Evolutionary conservation across 2,329 filamentous ascomycete genomes (phyloP), one percentile per base, ranked within the genome.

Genomic region (Orbilia ellipsospora): DNA sequence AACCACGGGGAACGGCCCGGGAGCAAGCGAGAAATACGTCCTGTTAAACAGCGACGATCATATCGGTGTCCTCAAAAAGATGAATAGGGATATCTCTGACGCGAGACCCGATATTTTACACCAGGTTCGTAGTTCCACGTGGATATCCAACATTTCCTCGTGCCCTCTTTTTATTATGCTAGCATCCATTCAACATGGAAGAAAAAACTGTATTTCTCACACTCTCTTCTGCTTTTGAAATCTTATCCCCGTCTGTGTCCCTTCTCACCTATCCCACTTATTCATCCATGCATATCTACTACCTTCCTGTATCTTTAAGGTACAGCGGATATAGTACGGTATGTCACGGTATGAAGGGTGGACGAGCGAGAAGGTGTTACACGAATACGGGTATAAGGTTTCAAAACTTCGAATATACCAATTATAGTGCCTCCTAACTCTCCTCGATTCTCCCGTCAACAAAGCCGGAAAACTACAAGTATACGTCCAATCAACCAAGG

Each of bases 41-140:
- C 86, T 99, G 62, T 89, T 99, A 81, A 99, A 99, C 86, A 97
- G 94, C 83, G 95, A 99, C 82, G 95, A 99, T 84, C 95, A 99
- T 82, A 99, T 99, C 79, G 95, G 95, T 77, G 92, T 98, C 78
- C 97, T 99, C 93, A 91, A 95, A 81, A 99, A 98, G 86, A 98
- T 98, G 94, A 96, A 96, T 82, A 88, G 95, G 80, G 95, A 99
- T 82, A 98, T 99, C 79, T 97, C 94, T 82, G 95, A 99, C 84
- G 95, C 95, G 75, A 90, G 95, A 79, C 95, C 95, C 52, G 95
- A 99, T 83, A 99, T 99, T 81, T 97, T 95, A 54, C 95, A 99
- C 83, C 95, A 98, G 92, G 94, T 97, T 85, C 81, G 88, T 83
- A 77, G 78, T 59, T 64, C 66, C 65, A 77, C 77, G 77, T 78